Percentiles rank a stretch among this genome's conserved stretches.
phyloP scores from a whole-genome alignment of 768 basidiomycete species.

The Tricholoma hemisulphureum region DNA sequence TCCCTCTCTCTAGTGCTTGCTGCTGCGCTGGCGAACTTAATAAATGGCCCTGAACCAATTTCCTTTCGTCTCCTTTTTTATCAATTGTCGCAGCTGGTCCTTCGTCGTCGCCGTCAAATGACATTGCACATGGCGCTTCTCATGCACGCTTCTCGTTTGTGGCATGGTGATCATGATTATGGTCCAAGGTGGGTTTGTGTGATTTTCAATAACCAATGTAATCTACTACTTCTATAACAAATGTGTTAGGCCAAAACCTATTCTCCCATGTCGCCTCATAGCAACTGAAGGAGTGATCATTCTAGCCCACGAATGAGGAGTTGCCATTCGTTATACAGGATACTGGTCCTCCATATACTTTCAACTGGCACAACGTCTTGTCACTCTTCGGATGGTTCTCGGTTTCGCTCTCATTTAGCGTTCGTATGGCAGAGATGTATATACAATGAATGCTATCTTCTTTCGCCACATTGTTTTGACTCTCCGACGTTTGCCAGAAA shows the following conservation, averaged over 20 bases:
- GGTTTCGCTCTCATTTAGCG: neutral
- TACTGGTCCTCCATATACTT: neutral
- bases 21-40: neutral
- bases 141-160: neutral
- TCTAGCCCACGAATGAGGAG: neutral
- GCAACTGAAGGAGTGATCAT: neutral
- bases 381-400: neutral
- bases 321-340: neutral
- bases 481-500: slow-evolving; percentile 46
- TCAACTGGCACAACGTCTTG: neutral
- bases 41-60: neutral
- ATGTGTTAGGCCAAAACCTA: neutral
- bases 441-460: slow-evolving; percentile 17
- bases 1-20: neutral
- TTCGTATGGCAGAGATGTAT: neutral
- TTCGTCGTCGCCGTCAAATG: neutral
- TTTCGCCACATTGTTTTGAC: slow-evolving; percentile 49
- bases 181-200: neutral
- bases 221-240: neutral
- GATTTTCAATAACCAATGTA: neutral
- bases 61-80: neutral
- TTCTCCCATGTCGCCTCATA: neutral
- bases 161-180: neutral
- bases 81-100: neutral
- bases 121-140: neutral